phyloP scores from a whole-genome alignment of 495 filamentous ascomycete genomes.

The Penicillium alfredii region DNA sequence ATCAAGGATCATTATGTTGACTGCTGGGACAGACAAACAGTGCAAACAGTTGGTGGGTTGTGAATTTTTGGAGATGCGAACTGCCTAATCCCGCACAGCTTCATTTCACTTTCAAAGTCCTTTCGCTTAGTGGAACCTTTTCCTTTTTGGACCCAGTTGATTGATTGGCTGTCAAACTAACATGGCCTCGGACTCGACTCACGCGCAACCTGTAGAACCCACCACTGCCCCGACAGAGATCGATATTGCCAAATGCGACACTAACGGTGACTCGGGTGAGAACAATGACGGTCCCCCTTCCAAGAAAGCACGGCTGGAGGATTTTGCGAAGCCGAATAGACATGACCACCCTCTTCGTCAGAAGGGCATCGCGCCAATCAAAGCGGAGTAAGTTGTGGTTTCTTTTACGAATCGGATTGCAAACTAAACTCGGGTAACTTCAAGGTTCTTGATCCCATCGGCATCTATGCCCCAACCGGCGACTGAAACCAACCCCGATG shows the following conservation, averaged over 20 bases:
- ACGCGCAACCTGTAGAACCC: slow-evolving; percentile 8
- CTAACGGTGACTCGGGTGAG: slow-evolving; percentile 7
- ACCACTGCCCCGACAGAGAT: slow-evolving; percentile 5
- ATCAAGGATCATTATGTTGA: too few relatives aligned
- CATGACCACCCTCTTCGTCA: slow-evolving; percentile 35
- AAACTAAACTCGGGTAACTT: slow-evolving; percentile 8
- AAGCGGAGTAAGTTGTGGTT: slow-evolving; percentile 59
- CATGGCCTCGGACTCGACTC: slow-evolving; percentile 10
- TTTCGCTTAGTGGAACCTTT: too few relatives aligned
- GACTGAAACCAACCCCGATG: slow-evolving; percentile 43
- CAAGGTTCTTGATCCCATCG: slow-evolving; percentile 53
- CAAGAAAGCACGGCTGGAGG: slow-evolving; percentile 56
- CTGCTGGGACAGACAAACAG: too few relatives aligned
- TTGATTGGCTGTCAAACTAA: not conserved
- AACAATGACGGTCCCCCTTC: slow-evolving; percentile 47
- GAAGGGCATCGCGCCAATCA: slow-evolving; percentile 75
- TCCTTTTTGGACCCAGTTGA: too few relatives aligned
- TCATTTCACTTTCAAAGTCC: too few relatives aligned
- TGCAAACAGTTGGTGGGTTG: too few relatives aligned
- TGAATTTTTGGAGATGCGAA: too few relatives aligned
- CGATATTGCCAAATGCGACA: slow-evolving; percentile 13
- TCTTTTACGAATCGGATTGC: slow-evolving; percentile 1
- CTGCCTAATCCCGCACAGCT: too few relatives aligned
- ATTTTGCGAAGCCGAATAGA: slow-evolving; percentile 21
- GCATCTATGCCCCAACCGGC: slow-evolving; percentile 15